Evolutionary conservation across 257 asterid species (phyloP).

Genomic region (Parsonsia alboflavescens): DNA sequence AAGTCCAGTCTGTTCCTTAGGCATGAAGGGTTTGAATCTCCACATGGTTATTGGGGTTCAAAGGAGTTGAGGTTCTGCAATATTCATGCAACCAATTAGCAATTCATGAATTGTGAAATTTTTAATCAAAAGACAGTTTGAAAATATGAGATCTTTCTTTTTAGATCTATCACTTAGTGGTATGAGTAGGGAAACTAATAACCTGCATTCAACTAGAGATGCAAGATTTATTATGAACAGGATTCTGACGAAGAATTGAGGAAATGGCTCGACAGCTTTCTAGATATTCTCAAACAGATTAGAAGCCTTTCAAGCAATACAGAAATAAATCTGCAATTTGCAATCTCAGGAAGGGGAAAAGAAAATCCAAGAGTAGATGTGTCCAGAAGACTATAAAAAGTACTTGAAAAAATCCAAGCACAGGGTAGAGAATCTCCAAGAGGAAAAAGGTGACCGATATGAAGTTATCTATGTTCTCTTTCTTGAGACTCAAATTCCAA

Average conservation of each 20-base stretch:
- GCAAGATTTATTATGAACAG: not conserved
- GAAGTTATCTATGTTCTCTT: too few relatives aligned
- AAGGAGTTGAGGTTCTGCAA: slow-evolving; percentile 32
- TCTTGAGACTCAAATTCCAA: not conserved
- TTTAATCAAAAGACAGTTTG: not conserved
- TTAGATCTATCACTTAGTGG: not conserved
- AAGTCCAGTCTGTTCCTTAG: slow-evolving; percentile 88
- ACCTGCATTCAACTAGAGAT: not conserved
- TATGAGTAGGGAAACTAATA: not conserved
- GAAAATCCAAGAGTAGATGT: not conserved
- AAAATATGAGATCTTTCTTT: not conserved
- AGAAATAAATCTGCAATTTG: not conserved
- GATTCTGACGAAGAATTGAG: not conserved
- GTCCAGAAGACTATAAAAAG: not conserved
- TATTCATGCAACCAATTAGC: slow-evolving; percentile 9
- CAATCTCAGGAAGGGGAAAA: not conserved
- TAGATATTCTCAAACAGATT: not conserved
- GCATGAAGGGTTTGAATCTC: slow-evolving; percentile 80
- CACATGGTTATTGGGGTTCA: slow-evolving; percentile 57
- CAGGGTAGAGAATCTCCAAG: not conserved
- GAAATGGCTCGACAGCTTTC: not conserved
- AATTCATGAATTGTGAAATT: not conserved
- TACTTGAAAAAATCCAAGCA: not conserved
- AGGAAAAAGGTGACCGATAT: not conserved
- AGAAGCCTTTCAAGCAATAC: not conserved